Percentiles rank a stretch among this genome's conserved stretches.
Evolutionary conservation across 2,329 filamentous ascomycete species (phyloP).

Genomic region (Ceratocystis lukuohia): DNA sequence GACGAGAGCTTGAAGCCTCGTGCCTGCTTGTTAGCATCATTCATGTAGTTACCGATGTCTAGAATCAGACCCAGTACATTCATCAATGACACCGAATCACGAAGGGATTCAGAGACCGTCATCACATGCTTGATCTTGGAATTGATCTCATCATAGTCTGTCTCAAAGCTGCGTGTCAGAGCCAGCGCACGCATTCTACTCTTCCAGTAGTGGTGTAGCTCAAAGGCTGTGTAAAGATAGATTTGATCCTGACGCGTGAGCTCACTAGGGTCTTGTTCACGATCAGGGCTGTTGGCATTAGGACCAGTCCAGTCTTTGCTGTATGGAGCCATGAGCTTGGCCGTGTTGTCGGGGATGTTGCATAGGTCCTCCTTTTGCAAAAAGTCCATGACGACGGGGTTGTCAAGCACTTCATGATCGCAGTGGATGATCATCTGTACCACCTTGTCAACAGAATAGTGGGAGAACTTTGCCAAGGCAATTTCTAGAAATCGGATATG

Average conservation of each 20-base stretch:
- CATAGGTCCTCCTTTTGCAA: slow-evolving; percentile 84
- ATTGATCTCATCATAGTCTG: slow-evolving; percentile 84
- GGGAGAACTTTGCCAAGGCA: slow-evolving; percentile 84
- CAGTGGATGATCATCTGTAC: slow-evolving; percentile 93
- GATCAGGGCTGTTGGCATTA: slow-evolving; percentile 41
- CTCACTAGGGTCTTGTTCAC: slow-evolving; percentile 76
- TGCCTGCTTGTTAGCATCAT: slow-evolving; percentile 96
- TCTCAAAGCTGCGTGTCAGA: slow-evolving; percentile 69
- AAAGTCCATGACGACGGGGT: slow-evolving; percentile 91
- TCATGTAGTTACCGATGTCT: slow-evolving; percentile 99
- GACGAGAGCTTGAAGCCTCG: slow-evolving; percentile 96
- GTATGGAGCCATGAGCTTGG: slow-evolving; percentile 87
- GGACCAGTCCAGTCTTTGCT: slow-evolving; percentile 85
- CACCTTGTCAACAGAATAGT: slow-evolving; percentile 67
- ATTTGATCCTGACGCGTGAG: slow-evolving; percentile 92
- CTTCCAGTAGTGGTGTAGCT: slow-evolving; percentile 97
- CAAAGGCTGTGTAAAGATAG: slow-evolving; percentile 82
- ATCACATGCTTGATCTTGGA: slow-evolving; percentile 78
- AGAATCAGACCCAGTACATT: slow-evolving; percentile 91
- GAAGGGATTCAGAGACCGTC: slow-evolving; percentile 70
- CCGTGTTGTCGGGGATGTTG: slow-evolving; percentile 77
- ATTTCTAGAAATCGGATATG: slow-evolving; percentile 45
- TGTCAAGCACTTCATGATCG: slow-evolving; percentile 77
- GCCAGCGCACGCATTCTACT: slow-evolving; percentile 84
- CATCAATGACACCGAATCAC: slow-evolving; percentile 86